Evolutionary conservation across 2,329 filamentous ascomycete genomes (phyloP), one percentile per base, ranked within the genome.

Genomic region (Pseudocercospora macadamiae): DNA sequence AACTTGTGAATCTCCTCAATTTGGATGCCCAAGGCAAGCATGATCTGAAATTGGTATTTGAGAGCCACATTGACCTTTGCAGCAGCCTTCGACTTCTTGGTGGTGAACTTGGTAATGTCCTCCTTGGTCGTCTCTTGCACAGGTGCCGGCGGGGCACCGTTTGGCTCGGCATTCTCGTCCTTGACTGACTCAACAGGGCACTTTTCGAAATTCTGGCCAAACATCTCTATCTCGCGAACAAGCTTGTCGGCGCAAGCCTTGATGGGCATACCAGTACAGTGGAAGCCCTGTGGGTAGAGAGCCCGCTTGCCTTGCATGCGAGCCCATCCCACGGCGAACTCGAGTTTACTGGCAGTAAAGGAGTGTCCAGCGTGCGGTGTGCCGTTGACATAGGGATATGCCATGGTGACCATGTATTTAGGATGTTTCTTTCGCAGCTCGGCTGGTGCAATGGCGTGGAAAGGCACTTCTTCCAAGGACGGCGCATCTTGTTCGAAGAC

Each of bases 161-260:
- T 75, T 12, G 76, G 77, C 52, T 76, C 74, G n/a, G 77, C 77
- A 26, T 80, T 76, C 55, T 79, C 75, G 39, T 79, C 78, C 19
- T 66, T 62, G 37, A 70, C 66, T 2, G 80, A 77, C 9, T 89
- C 86, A 55, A 86, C 84, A 54, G 84, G 82, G 76, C 91, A 96
- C 47, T 83, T 81, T 71, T 93, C 88, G 64, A 97, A 97, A 70
- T 92, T 87, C 72, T 89, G 79, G 19, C 95, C 95, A 71, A 97
- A 99, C 78, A 89, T 82, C 76, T 90, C 86, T 57, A 97, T 88
- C 78, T 99, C 95, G 63, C 91, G 87, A 59, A 89, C 86, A 45
- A 99, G 85, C 82, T 97, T 97, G 81, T 99, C 93, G 55, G 95
- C 92, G 71, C 91, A 96, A 4, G 95, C 93, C 78, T 97, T 97